phyloP scores from a whole-genome alignment of 2,329 filamentous ascomycete species.

The Pseudopyrenochaeta lycopersici region DNA sequence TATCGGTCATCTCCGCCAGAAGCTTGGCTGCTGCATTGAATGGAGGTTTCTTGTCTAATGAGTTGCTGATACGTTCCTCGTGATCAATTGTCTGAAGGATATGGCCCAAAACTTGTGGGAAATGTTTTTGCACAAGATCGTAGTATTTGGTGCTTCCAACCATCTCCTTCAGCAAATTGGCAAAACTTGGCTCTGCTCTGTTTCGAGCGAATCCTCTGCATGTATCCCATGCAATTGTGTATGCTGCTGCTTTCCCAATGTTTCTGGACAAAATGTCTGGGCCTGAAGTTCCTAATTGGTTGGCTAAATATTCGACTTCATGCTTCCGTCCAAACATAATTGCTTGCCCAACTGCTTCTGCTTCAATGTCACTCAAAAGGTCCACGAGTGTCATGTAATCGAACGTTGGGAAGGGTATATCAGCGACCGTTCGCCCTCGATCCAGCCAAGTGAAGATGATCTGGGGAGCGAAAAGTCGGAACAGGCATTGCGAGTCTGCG shows the following conservation, averaged over 20 bases:
- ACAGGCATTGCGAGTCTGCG: conserved; percentile 73
- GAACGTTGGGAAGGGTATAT: conserved; percentile 87
- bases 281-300: conserved; percentile 41
- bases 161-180: conserved; percentile 72
- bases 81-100: conserved; percentile 74
- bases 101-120: conserved; percentile 78
- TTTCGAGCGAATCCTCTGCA: conserved; percentile 48
- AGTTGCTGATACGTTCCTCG: conserved; percentile 40
- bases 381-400: conserved; percentile 75
- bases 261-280: conserved; percentile 62
- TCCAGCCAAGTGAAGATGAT: conserved; percentile 91
- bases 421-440: conserved; percentile 58
- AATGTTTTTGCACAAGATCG: conserved; percentile 71
- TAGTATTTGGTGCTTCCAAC: conserved; percentile 74
- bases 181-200: conserved; percentile 63
- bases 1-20: conserved; percentile 73
- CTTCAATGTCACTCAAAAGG: conserved; percentile 74
- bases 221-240: conserved; percentile 82
- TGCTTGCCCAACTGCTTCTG: conserved; percentile 81
- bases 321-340: conserved; percentile 80
- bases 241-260: conserved; percentile 83
- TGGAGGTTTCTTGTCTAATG: conserved; percentile 66
- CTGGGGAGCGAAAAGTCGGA: conserved; percentile 85
- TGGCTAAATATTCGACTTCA: conserved; percentile 68
- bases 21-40: conserved; percentile 70